Conservation (phyloP, 139 green algal species). For the Chlorella sp. region DNA sequence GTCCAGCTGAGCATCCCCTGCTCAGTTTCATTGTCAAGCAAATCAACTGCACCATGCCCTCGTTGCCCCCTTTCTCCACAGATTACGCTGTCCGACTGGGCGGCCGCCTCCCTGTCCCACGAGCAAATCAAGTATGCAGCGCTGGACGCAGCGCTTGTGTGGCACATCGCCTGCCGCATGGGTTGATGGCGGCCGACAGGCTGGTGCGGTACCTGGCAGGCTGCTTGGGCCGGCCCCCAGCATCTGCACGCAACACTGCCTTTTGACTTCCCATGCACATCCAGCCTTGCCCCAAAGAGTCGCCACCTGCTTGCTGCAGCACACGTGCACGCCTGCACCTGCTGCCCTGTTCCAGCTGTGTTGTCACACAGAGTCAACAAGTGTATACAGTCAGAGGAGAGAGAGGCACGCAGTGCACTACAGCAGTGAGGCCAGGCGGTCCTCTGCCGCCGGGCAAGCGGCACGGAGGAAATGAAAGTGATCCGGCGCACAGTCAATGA, state of each 20-base stretch:
- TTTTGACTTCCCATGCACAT: no score
- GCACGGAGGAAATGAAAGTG: background rate
- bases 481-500: background rate
- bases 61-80: background rate
- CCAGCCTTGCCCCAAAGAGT: no score
- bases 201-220: background rate
- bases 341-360: background rate
- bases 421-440: no score
- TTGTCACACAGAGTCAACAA: no score
- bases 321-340: no score
- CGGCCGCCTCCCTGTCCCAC: background rate
- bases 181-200: background rate
- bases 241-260: no score
- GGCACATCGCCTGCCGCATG: constrained; percentile 21
- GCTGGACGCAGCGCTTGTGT: constrained; percentile 41
- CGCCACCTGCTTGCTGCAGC: no score
- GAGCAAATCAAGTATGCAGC: constrained; percentile 43
- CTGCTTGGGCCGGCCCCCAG: no score
- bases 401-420: no score
- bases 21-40: background rate
- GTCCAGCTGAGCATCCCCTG: no score
- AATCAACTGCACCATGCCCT: background rate
- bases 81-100: constrained; percentile 36
- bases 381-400: no score
- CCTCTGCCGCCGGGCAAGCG: background rate